Conservation (phyloP, 2,329 filamentous ascomycete genomes). For the Pseudonectria buxi region DNA sequence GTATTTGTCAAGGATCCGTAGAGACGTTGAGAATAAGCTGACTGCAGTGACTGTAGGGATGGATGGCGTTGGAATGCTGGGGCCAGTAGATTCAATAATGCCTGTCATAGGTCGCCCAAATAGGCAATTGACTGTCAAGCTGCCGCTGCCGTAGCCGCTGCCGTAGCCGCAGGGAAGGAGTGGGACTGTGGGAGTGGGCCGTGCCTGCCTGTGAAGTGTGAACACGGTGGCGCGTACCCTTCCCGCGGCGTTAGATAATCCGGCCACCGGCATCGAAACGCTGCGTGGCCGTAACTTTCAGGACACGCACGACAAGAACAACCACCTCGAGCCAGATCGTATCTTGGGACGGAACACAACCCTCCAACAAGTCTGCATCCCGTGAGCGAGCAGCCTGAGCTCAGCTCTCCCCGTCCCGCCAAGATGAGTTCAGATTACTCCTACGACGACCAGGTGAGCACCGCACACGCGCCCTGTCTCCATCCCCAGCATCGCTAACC, state of each 20-base stretch:
- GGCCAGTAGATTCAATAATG: background rate
- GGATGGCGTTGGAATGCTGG: background rate
- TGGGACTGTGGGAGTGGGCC: background rate
- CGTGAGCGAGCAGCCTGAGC: conserved; percentile 17
- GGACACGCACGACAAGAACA: conserved; percentile 16
- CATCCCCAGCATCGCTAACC: background rate
- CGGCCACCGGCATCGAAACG: conserved; percentile 22
- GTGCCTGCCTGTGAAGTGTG: conserved; percentile 16
- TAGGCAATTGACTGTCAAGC: background rate
- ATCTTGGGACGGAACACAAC: background rate
- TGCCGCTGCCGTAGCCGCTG: too few species aligned
- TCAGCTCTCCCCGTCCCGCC: conserved; percentile 31
- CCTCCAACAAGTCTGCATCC: too few species aligned
- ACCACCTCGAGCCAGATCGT: conserved; percentile 5
- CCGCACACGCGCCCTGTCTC: too few species aligned
- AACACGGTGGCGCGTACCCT: conserved; percentile 29
- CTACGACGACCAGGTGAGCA: conserved; percentile 81
- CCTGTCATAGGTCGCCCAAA: too few species aligned
- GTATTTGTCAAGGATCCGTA: too few species aligned
- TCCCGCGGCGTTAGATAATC: conserved; percentile 26
- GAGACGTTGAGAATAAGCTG: too few species aligned
- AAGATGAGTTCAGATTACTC: conserved; percentile 93
- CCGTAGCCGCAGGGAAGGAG: background rate
- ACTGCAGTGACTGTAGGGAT: too few species aligned
- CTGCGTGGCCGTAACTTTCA: conserved; percentile 26